Conservation (phyloP, 176 grass and related monocot species). For the Lolium rigidum region DNA sequence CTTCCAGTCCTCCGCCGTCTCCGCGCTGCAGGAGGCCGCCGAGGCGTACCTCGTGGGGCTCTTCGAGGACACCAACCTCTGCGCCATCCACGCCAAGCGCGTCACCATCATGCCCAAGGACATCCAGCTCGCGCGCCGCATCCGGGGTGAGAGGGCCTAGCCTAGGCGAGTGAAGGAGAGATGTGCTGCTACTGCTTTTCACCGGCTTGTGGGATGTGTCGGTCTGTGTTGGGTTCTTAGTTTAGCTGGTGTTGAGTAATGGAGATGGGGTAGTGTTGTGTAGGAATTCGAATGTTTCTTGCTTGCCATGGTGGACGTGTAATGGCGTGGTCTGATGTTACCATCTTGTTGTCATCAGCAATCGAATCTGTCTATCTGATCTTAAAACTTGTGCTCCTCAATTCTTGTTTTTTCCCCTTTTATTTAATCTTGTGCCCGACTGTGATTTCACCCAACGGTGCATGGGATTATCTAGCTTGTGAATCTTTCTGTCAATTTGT, state of each 20-base stretch:
- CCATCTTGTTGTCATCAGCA: too few species aligned
- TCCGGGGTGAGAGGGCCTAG: not conserved
- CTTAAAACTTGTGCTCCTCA: too few species aligned
- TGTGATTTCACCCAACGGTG: not conserved
- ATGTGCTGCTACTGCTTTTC: too few species aligned
- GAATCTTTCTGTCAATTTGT: too few species aligned
- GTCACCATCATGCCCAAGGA: constrained; percentile 90
- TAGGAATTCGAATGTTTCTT: not conserved
- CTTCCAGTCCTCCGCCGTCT: constrained; percentile 68
- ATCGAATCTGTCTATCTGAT: not conserved
- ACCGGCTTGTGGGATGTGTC: not conserved
- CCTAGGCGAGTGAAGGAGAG: not conserved
- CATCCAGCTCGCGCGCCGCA: constrained; percentile 65
- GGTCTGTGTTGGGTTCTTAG: not conserved
- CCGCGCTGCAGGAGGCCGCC: constrained; percentile 71
- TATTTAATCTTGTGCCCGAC: too few species aligned
- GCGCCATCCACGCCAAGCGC: constrained; percentile 83
- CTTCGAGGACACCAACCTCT: constrained; percentile 78
- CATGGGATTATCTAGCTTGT: too few species aligned
- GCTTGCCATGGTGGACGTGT: not conserved
- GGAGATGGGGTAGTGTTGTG: not conserved
- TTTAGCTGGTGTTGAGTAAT: not conserved
- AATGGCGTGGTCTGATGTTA: not conserved
- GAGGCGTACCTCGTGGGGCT: constrained; percentile 72
- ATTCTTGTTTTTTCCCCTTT: too few species aligned